phyloP scores from a whole-genome alignment of 805 yeast genomes.

The Kodamaea kaohsiungensis region DNA sequence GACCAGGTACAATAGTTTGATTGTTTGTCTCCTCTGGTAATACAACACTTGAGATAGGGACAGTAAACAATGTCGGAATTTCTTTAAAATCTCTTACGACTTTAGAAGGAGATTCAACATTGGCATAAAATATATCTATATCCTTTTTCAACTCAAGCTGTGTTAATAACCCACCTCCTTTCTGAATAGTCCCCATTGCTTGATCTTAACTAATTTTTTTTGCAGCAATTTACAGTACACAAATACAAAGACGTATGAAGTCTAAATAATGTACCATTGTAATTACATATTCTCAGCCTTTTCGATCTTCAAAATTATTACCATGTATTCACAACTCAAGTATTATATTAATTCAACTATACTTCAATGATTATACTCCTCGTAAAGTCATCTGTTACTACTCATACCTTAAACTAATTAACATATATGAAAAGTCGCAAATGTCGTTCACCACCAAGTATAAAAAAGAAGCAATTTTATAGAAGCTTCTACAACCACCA shows the following conservation, averaged over 20 bases:
- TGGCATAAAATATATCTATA: background rate
- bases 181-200: background rate
- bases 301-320: no score
- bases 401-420: no score
- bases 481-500: background rate
- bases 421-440: background rate
- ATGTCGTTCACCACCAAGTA: background rate
- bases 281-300: no score
- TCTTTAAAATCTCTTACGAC: background rate
- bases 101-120: background rate
- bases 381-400: no score
- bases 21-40: background rate
- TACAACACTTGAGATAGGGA: background rate
- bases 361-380: no score
- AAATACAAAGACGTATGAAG: background rate
- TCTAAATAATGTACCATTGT: background rate
- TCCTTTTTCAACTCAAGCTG: background rate
- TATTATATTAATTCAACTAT: no score
- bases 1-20: background rate
- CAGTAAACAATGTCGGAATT: background rate
- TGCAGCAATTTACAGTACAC: background rate
- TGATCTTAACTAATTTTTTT: no score
- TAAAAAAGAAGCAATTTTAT: background rate
- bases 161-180: background rate
- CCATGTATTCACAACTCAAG: no score